These are phyloP conservation scores for Rubia tinctorum DNA, from an alignment of 305 asterid species.

Conservation along the genomic window DNA sequence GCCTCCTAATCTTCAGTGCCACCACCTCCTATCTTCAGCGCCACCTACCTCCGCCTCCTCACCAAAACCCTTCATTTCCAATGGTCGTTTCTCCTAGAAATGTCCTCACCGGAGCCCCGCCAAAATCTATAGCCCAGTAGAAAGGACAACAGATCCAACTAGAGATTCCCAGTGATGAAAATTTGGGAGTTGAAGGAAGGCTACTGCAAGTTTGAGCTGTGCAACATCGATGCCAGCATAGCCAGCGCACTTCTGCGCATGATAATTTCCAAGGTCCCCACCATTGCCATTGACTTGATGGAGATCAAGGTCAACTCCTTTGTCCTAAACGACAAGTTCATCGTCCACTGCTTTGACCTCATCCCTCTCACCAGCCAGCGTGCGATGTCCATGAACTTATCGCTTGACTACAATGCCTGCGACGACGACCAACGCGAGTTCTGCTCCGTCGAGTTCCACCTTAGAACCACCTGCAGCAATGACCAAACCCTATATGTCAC, in stretches of 20 bases:
- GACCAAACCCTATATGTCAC: conserved; percentile 93
- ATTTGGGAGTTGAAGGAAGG: conserved; percentile 74
- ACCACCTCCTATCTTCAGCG: too few species aligned
- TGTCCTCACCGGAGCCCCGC: background rate
- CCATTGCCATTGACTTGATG: conserved; percentile 85
- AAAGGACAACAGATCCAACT: conserved; percentile 71
- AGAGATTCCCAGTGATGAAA: conserved; percentile 81
- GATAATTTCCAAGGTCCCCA: conserved; percentile 98
- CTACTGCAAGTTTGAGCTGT: conserved; percentile 75
- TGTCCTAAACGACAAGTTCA: conserved; percentile 86
- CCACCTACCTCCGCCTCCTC: too few species aligned
- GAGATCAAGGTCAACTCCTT: conserved; percentile 96
- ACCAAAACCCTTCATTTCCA: too few species aligned
- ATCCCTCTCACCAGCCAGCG: conserved; percentile 84
- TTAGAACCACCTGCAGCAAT: conserved; percentile 65
- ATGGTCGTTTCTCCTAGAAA: background rate
- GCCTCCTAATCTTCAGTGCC: too few species aligned
- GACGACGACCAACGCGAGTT: conserved; percentile 98
- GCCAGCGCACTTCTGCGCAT: conserved; percentile 98
- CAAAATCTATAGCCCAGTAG: background rate
- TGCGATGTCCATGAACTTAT: conserved; percentile 97
- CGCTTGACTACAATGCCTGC: conserved; percentile 97
- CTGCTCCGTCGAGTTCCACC: conserved; percentile 91
- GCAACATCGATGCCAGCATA: conserved; percentile 15
- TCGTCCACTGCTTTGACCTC: conserved; percentile 87